Conservation (phyloP, 2,329 filamentous ascomycete species). For the Fusarium gaditjirri region DNA sequence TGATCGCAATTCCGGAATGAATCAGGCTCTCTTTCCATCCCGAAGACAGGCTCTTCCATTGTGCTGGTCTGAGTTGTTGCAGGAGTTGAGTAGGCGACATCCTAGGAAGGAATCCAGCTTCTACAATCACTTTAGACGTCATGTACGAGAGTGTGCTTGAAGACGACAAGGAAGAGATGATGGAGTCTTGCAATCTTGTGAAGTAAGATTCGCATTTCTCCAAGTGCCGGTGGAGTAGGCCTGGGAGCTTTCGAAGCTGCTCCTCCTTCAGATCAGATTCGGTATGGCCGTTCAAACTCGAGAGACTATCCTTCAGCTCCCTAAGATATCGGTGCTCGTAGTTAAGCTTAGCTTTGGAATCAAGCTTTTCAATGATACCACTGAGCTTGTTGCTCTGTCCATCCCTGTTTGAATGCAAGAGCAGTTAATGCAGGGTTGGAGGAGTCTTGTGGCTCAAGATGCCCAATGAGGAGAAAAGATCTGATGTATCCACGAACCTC, state of each 20-base stretch:
- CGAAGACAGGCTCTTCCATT: slow-evolving; percentile 44
- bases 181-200: neutral
- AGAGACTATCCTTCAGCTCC: slow-evolving; percentile 19
- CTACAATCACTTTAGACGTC: rapidly evolving
- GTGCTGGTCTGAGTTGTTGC: slow-evolving; percentile 43
- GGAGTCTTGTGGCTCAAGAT: rapidly evolving
- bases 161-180: neutral
- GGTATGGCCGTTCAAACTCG: neutral
- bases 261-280: neutral
- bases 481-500: slow-evolving; percentile 18
- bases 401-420: neutral
- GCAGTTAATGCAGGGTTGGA: neutral
- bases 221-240: slow-evolving; percentile 3
- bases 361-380: slow-evolving; percentile 12
- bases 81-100: slow-evolving; percentile 51
- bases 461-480: neutral
- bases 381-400: neutral
- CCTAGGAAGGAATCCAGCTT: slow-evolving; percentile 37
- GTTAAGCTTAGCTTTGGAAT: slow-evolving; percentile 2
- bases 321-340: slow-evolving; percentile 26
- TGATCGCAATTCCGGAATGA: slow-evolving; percentile 54
- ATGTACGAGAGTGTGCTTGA: rapidly evolving
- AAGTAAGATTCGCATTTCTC: neutral
- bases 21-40: slow-evolving; percentile 52
- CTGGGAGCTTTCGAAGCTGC: neutral